These are phyloP conservation scores for Trapa bicornis DNA, from an alignment of 345 rosid species.

Conservation along the genomic window DNA sequence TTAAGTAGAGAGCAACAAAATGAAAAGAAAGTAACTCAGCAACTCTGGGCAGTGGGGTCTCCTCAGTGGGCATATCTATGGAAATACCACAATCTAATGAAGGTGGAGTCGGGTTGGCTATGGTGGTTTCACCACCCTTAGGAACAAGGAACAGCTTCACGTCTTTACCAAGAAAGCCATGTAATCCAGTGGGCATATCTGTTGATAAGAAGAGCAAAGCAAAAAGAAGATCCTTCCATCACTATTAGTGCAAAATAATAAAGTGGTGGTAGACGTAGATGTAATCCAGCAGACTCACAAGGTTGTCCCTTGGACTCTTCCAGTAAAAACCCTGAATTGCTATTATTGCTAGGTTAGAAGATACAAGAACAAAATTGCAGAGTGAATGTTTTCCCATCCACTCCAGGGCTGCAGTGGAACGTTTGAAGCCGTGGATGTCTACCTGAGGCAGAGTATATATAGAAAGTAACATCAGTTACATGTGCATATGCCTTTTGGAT, in stretches of 20 bases:
- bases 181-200: constrained; percentile 23
- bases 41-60: too few relatives aligned
- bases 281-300: constrained; percentile 15
- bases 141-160: constrained; percentile 4
- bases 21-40: too few relatives aligned
- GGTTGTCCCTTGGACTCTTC: constrained; percentile 20
- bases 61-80: too few relatives aligned
- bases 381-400: constrained; percentile 43
- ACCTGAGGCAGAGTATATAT: constrained; percentile 14
- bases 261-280: neutral
- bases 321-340: constrained; percentile 32
- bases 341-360: constrained; percentile 25
- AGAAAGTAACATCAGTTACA: neutral
- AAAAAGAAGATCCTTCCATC: neutral
- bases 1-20: too few relatives aligned
- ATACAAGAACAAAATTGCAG: constrained; percentile 22
- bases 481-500: neutral
- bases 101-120: too few relatives aligned
- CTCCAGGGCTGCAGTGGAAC: constrained; percentile 17
- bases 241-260: neutral
- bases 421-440: constrained; percentile 22
- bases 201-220: neutral
- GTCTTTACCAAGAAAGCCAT: constrained; percentile 12
- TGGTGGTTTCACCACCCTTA: neutral
- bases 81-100: too few relatives aligned